Evolutionary conservation across 306 rosid genomes (phyloP).

Genomic region (Prunus padus): DNA sequence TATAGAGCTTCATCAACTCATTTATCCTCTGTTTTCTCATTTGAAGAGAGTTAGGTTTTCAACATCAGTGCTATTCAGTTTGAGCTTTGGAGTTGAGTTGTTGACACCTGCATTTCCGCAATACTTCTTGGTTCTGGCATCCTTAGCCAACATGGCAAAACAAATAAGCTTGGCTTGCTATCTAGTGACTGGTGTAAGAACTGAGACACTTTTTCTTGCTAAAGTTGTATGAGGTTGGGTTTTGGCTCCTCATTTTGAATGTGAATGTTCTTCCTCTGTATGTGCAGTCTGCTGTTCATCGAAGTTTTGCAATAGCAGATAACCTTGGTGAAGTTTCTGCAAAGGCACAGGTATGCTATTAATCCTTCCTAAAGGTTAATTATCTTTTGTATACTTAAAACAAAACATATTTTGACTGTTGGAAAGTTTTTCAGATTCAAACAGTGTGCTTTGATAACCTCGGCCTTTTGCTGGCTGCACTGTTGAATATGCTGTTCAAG

Average conservation of each 20-base stretch:
- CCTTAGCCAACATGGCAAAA: conserved; percentile 83
- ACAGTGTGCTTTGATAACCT: conserved; percentile 95
- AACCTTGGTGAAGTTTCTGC: conserved; percentile 95
- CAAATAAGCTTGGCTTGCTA: conserved; percentile 92
- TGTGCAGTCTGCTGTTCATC: conserved; percentile 82
- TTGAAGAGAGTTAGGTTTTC: conserved; percentile 86
- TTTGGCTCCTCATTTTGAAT: conserved; percentile 13
- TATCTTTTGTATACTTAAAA: neutral
- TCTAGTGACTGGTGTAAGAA: conserved; percentile 77
- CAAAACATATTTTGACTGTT: conserved; percentile 10
- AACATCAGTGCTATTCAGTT: conserved; percentile 67
- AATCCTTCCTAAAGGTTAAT: neutral
- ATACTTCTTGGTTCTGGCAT: conserved; percentile 79
- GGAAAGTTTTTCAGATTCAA: conserved; percentile 64
- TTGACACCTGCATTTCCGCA: conserved; percentile 75
- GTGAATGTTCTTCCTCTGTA: conserved; percentile 25
- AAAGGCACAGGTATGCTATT: conserved; percentile 76
- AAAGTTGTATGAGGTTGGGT: neutral
- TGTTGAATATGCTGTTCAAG: conserved; percentile 58
- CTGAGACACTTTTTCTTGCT: conserved; percentile 4
- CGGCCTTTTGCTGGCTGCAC: conserved; percentile 78
- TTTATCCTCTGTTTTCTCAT: conserved; percentile 18
- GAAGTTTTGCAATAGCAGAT: conserved; percentile 84
- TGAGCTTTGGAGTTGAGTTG: conserved; percentile 86
- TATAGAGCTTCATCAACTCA: conserved; percentile 14